A percentile compares a stretch with the other conserved stretches of the same genome.
These are phyloP conservation scores for Smittium mucronatum DNA, from an alignment of 371 early-diverging fungal species.

Conservation along the genomic window DNA sequence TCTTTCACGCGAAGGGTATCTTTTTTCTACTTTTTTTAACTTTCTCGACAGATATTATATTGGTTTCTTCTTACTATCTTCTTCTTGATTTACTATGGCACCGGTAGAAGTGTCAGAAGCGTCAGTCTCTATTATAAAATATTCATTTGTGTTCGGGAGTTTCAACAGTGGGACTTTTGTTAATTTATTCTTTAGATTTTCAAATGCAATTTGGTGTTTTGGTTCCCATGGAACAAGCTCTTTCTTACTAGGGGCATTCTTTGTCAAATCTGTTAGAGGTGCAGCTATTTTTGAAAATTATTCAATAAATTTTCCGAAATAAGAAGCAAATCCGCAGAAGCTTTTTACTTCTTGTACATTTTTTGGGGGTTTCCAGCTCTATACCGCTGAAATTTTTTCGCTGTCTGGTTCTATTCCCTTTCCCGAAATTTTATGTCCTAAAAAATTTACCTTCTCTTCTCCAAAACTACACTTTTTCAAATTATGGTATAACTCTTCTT, in stretches of 20 bases:
- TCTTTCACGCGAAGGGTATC: background rate
- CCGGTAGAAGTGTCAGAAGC: background rate
- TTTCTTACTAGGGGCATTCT: background rate
- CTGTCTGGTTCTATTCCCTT: background rate
- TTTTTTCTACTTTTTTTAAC: conserved; percentile 6
- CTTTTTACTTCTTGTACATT: background rate
- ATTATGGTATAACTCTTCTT: background rate
- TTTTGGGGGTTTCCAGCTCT: background rate
- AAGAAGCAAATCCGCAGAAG: background rate
- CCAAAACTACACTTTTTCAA: conserved; percentile 1
- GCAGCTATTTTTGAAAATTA: background rate
- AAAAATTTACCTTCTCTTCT: background rate
- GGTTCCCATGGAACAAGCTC: background rate
- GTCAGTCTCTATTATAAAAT: conserved; percentile 4
- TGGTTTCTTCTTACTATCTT: background rate
- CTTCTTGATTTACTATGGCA: background rate
- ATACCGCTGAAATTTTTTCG: background rate
- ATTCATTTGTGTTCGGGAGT: background rate
- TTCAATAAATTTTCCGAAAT: conserved; percentile 7
- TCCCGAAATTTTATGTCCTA: background rate
- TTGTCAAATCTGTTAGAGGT: background rate
- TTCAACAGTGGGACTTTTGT: background rate
- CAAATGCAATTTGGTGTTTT: background rate
- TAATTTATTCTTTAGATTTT: background rate
- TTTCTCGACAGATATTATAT: background rate